phyloP scores from a whole-genome alignment of 805 yeast species.

The Teunomyces lycoperdinae region DNA sequence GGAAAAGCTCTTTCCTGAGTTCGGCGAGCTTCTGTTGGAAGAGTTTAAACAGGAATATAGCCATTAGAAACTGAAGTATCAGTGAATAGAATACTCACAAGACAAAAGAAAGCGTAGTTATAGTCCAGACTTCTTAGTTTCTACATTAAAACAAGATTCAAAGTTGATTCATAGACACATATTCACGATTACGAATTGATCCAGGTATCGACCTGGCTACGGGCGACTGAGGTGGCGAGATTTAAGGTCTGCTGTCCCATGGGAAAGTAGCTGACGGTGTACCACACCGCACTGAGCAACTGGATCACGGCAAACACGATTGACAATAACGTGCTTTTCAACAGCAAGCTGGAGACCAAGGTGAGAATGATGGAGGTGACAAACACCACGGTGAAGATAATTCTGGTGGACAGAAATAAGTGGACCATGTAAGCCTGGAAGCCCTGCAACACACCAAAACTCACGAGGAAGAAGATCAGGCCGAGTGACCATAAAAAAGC shows the following conservation, averaged over 20 bases:
- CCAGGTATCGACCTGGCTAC: conserved; percentile 45
- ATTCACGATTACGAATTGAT: conserved; percentile 16
- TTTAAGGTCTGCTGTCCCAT: conserved; percentile 44
- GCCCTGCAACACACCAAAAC: conserved; percentile 47
- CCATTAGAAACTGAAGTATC: not conserved
- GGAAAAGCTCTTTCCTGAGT: conserved; percentile 32
- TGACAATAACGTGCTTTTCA: conserved; percentile 37
- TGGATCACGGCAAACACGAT: conserved; percentile 41
- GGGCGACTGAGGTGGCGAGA: conserved; percentile 41
- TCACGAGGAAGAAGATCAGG: conserved; percentile 42
- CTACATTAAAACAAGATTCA: too few relatives aligned
- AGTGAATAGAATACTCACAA: too few relatives aligned
- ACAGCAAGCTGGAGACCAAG: conserved; percentile 32
- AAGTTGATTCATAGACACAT: not conserved
- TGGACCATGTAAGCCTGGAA: conserved; percentile 39
- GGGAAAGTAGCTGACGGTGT: conserved; percentile 48
- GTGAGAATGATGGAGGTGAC: conserved; percentile 40
- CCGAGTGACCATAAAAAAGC: conserved; percentile 49
- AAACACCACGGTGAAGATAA: conserved; percentile 37
- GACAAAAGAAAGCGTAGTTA: too few relatives aligned
- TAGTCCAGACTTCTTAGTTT: too few relatives aligned
- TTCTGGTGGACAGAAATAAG: conserved; percentile 40
- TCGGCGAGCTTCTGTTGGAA: conserved; percentile 15
- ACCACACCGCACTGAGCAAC: conserved; percentile 41
- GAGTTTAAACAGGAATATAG: conserved; percentile 7